Conservation (phyloP, 352 stramenopile genomes). For the Phytopythium litorale region DNA sequence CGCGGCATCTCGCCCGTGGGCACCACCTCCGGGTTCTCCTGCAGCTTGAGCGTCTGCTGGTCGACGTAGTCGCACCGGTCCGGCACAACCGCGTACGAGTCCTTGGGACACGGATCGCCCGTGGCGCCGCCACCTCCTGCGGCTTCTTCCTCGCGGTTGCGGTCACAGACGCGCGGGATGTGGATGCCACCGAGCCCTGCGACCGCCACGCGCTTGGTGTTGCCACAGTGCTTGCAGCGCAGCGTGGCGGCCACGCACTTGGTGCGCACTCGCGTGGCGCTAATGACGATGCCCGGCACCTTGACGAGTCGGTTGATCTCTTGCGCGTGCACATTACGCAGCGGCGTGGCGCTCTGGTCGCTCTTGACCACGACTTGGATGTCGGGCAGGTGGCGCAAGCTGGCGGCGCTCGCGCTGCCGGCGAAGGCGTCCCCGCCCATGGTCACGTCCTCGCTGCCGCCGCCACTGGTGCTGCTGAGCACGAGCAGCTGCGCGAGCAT, state of each 20-base stretch:
- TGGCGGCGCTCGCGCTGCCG: constrained; percentile 16
- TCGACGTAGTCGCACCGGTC: constrained; percentile 96
- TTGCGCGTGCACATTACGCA: constrained; percentile 84
- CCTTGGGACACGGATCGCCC: constrained; percentile 65
- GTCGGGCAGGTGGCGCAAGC: constrained; percentile 47
- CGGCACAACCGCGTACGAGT: constrained; percentile 94
- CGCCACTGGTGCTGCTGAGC: constrained; percentile 34
- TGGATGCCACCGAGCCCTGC: constrained; percentile 65
- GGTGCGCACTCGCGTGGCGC: constrained; percentile 89
- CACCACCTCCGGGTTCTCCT: constrained; percentile 95
- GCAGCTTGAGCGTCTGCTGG: constrained; percentile 98
- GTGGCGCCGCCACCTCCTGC: constrained; percentile 8
- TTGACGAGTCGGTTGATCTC: constrained; percentile 91
- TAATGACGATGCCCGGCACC: constrained; percentile 97
- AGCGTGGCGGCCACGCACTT: constrained; percentile 91
- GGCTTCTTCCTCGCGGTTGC: constrained; percentile 42
- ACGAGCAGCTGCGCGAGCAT: constrained; percentile 65
- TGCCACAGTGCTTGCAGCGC: constrained; percentile 86
- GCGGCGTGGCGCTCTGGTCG: constrained; percentile 58
- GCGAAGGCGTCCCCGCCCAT: constrained; percentile 15
- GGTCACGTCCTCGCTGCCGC: constrained; percentile 12
- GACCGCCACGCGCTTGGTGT: constrained; percentile 63
- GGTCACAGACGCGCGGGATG: constrained; percentile 85
- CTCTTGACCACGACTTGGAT: constrained; percentile 83
- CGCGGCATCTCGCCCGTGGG: constrained; percentile 98